phyloP scores from a whole-genome alignment of 2,329 filamentous ascomycete genomes.

The Penicillium frequentans region DNA sequence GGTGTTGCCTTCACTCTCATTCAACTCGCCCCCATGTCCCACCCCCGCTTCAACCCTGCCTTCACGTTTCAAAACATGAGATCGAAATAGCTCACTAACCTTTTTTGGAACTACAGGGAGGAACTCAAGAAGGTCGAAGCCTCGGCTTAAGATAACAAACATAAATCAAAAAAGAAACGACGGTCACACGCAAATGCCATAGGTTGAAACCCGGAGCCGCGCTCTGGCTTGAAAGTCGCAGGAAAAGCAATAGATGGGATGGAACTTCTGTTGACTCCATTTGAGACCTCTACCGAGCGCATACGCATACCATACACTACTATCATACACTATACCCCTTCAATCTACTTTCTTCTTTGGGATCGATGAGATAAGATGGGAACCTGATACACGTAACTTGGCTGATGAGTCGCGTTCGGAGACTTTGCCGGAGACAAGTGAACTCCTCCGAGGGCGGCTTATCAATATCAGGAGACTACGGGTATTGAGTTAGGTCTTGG shows the following conservation, averaged over 20 bases:
- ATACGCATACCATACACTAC: background rate
- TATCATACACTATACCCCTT: background rate
- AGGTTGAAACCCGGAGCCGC: background rate
- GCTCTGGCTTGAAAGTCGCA: background rate
- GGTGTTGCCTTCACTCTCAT: background rate
- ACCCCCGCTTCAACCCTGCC: background rate
- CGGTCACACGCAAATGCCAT: background rate
- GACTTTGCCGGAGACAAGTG: background rate
- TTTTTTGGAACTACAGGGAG: constrained; percentile 43
- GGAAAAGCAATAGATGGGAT: background rate
- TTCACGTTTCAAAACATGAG: background rate
- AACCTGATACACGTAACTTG: background rate
- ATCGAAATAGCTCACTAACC: constrained; percentile 1
- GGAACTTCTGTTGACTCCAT: background rate
- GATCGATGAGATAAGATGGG: background rate
- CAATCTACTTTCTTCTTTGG: constrained; percentile 1
- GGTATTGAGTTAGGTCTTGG: background rate
- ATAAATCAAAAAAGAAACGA: constrained; percentile 4
- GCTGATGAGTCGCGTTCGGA: background rate
- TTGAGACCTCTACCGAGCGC: background rate
- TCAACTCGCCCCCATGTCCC: background rate
- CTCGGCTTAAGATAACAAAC: constrained; percentile 59
- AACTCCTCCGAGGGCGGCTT: no score
- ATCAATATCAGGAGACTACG: background rate
- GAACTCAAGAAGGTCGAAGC: constrained; percentile 93